Base-by-base conservation (phyloP, 306 rosid genomes). In the Sesbania bispinosa region DNA sequence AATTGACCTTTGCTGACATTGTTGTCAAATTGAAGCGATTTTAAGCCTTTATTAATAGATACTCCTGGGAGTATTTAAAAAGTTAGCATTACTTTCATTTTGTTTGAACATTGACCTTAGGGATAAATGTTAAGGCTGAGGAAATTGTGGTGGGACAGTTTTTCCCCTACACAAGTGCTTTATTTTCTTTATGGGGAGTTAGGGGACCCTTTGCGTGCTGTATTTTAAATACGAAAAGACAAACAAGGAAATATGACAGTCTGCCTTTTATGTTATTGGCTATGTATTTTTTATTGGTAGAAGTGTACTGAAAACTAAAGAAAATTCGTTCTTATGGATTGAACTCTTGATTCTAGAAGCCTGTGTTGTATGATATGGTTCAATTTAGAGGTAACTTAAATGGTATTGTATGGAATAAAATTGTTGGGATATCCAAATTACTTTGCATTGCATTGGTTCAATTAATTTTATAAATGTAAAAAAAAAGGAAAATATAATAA, bases 1-100 rank as follows among this genome's bases (percentile, higher is more conserved):
- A 71, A 43, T 47, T 55, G 41, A 65, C 20, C 53, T 72, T 52
- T 38, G 26, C n/a, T 46, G n/a, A 60, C 76, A 63, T 15, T 59
- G 10, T 51, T 71, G 62, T 29, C 10, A 48, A 53, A 38, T 71
- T 47, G 45, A 53, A 61, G 57, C 36, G 16, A 26, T 59, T 52
- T 66, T 73, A 39, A 59, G 29, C 33, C 38, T 41, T 52, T 20
- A 67, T 48, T 54, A 36, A 10, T 14, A 67, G 42, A 32, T 63
- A 7, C 55, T 43, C 69, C 29, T 63, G 18, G 16, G n/a, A 43
- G 26, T 63, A 23, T 63, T 43, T 41, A 29, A 71, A 53, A 62
- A 51, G 19, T 57, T 16, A 43, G 52, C 74, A 43, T n/a, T 43
- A 4, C 10, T 24, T 66, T 30, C 8, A 39, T 39, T 27, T 53